Evolutionary conservation across 257 asterid species (phyloP).

Genomic region (Ballota nigra): DNA sequence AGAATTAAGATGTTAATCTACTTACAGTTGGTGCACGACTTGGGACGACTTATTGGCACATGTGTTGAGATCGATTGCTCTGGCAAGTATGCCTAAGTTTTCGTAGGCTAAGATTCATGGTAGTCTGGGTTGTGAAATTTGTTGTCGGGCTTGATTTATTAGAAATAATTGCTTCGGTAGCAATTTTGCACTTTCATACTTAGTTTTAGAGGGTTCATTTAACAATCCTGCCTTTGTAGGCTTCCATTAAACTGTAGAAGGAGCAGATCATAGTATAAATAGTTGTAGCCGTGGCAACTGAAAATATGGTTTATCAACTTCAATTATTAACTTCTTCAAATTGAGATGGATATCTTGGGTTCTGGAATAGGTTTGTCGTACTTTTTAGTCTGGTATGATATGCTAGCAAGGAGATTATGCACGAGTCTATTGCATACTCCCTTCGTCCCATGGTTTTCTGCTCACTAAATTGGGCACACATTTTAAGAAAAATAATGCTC

Average conservation of each 20-base stretch:
- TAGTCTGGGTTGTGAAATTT: not conserved
- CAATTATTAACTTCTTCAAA: not conserved
- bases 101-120: not conserved
- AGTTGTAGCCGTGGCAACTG: not conserved
- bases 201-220: not conserved
- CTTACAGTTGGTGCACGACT: slow-evolving; percentile 1
- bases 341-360: not conserved
- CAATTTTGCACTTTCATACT: not conserved
- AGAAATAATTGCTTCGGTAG: not conserved
- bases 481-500: no score
- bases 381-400: not conserved
- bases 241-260: not conserved
- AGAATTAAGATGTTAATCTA: slow-evolving; percentile 11
- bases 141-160: not conserved
- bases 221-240: slow-evolving; percentile 6
- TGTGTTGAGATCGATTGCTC: not conserved
- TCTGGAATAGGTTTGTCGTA: not conserved
- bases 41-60: not conserved
- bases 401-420: not conserved
- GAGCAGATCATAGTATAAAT: not conserved
- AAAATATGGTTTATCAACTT: not conserved
- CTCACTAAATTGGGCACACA: no score
- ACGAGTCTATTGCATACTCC: no score
- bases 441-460: no score
- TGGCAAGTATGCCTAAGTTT: not conserved